Evolutionary conservation across 2,329 filamentous ascomycete species (phyloP), one percentile per base, ranked within the genome.

Genomic region (Microdochium nivale): DNA sequence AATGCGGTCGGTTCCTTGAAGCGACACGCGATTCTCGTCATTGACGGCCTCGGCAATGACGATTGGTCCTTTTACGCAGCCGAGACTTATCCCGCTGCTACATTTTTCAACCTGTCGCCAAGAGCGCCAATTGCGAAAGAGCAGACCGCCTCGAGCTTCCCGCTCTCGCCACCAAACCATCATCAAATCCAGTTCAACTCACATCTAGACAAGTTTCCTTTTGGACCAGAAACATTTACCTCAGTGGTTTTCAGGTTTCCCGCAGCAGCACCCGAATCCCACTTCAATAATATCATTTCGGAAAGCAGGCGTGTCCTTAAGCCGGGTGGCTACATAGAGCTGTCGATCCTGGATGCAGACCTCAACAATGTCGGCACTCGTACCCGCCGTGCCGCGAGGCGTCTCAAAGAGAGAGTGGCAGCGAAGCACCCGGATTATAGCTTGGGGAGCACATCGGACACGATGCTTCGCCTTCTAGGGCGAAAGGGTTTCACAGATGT

Each of bases 21-120:
- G 70, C 79, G 70, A 51, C 85, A 73, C 52, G 83, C 80, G 0
- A 81, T 94, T 25, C 75, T 94, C 3, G 85, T 94, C 19, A 78
- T 94, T 52, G 88, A 94, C 68, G 88, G 88, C 4, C 81, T 94
- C 27, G 88, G 88, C n/a, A 91, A 90, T 61, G 83, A 87, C 58
- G 88, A 94, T 62, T 94, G 88, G 88, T 91, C 88, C 0, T 91
- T 89, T 65, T 92, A 90, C 59, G 87, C 87, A 21, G 87, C 88
- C 7, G 82, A 91, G 62, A 90, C 87, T 1, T 92, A 92, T 57
- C 85, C 86, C 0, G 75, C 76, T 1, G 85, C 85, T 0, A 85
- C 81, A 2, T 86, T 94, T 55, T 92, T 88, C 71, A 90, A 91
- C 62, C 75, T 92, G 24, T 84, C 81, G 0, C 81, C 82, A 8